Evolutionary conservation across 331 rosid species (phyloP).

Genomic region (Malus hybrid): DNA sequence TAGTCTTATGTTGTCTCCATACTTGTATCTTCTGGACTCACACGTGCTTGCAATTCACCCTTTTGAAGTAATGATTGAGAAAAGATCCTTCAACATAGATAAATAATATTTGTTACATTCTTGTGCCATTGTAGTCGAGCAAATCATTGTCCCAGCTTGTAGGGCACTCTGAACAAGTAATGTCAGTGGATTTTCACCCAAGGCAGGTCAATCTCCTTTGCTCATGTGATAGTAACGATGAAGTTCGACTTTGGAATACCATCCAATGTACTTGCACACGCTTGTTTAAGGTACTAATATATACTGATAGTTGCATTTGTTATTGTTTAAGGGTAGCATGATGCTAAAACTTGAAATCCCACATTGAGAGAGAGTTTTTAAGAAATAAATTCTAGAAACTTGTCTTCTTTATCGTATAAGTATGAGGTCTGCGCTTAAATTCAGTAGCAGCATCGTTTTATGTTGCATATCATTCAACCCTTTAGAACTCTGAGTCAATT

Average conservation of each 20-base stretch:
- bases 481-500: not conserved
- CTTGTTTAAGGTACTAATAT: constrained; percentile 37
- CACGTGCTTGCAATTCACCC: not conserved
- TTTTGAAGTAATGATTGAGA: not conserved
- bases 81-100: not conserved
- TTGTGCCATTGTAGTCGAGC: constrained; percentile 32
- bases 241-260: constrained; percentile 48
- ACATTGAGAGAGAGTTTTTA: not conserved
- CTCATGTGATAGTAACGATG: constrained; percentile 46
- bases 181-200: constrained; percentile 73
- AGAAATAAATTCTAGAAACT: not conserved
- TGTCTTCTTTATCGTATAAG: not conserved
- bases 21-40: not conserved
- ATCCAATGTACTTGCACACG: constrained; percentile 17
- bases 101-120: not conserved
- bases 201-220: constrained; percentile 41
- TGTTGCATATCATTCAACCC: not conserved
- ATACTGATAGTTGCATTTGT: not conserved
- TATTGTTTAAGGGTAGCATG: not conserved
- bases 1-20: not conserved
- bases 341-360: not conserved
- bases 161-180: constrained; percentile 52
- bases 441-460: not conserved
- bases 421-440: not conserved
- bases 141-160: constrained; percentile 18